A percentile compares a stretch with the other conserved stretches of the same genome.
Conservation (phyloP, 345 rosid genomes). For the Citrus cavaleriei region DNA sequence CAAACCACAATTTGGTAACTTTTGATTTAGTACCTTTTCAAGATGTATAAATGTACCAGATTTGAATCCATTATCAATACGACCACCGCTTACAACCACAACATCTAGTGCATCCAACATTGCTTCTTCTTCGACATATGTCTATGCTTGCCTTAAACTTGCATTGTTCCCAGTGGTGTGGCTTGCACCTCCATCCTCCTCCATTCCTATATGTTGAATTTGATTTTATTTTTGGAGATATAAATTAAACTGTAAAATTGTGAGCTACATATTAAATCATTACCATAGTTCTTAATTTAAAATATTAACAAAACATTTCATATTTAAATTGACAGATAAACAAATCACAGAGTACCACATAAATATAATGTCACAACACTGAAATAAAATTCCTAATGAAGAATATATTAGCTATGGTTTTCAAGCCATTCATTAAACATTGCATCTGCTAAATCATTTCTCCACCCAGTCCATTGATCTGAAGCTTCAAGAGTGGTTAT, state of each 20-base stretch:
- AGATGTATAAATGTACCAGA: not conserved
- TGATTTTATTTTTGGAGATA: too few species aligned
- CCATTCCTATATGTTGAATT: too few species aligned
- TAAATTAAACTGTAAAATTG: too few species aligned
- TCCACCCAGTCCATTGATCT: not conserved
- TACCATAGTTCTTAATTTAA: too few species aligned
- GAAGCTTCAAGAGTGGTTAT: not conserved
- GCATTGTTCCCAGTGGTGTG: not conserved
- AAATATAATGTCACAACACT: not conserved
- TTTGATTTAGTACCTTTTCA: too few species aligned
- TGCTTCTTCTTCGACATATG: not conserved
- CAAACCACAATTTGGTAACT: not conserved
- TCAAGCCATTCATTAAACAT: not conserved
- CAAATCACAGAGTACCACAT: not conserved
- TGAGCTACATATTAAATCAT: too few species aligned
- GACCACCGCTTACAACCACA: not conserved
- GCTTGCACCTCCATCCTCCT: not conserved
- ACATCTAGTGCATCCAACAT: not conserved
- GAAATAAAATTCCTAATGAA: not conserved
- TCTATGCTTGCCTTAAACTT: not conserved
- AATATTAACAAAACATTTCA: too few species aligned
- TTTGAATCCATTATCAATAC: not conserved
- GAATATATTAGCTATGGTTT: not conserved
- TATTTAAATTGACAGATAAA: too few species aligned
- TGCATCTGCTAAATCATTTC: not conserved